Evolutionary conservation across 805 yeast genomes (phyloP).

Genomic region (Saccharomycopsis lassenensis): DNA sequence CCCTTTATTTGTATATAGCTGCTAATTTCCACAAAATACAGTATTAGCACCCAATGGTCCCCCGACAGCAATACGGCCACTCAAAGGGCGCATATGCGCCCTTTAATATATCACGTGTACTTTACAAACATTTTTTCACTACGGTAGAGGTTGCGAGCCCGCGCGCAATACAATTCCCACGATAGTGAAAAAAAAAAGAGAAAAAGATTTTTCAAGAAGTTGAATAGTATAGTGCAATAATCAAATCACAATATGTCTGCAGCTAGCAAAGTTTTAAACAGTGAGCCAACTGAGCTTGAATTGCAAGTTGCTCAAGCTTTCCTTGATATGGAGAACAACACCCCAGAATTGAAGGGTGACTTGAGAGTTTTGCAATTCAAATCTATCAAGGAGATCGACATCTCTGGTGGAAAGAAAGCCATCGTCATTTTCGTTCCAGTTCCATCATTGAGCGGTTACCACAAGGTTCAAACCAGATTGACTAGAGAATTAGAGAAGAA

Average conservation of each 20-base stretch:
- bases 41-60: no score
- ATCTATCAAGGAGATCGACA: constrained; percentile 96
- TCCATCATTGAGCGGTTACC: constrained; percentile 86
- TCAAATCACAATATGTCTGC: constrained; percentile 66
- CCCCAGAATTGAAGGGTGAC: constrained; percentile 94
- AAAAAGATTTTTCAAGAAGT: constrained; percentile 2
- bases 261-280: constrained; percentile 87
- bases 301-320: constrained; percentile 99
- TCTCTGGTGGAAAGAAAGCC: constrained; percentile 97
- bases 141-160: no score
- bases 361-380: constrained; percentile 98
- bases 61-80: no score
- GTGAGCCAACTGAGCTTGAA: constrained; percentile 97
- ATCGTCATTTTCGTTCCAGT: constrained; percentile 97
- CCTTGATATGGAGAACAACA: constrained; percentile 85
- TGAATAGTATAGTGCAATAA: not conserved
- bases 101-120: no score
- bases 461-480: constrained; percentile 93
- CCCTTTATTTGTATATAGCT: no score
- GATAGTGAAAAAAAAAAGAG: constrained; percentile 2
- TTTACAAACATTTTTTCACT: no score
- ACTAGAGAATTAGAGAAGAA: constrained; percentile 99
- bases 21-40: no score
- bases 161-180: no score
- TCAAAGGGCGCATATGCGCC: no score